These are phyloP conservation scores for Bacterosira constricta DNA, from an alignment of 108 stramenopile genomes.

Conservation along the genomic window DNA sequence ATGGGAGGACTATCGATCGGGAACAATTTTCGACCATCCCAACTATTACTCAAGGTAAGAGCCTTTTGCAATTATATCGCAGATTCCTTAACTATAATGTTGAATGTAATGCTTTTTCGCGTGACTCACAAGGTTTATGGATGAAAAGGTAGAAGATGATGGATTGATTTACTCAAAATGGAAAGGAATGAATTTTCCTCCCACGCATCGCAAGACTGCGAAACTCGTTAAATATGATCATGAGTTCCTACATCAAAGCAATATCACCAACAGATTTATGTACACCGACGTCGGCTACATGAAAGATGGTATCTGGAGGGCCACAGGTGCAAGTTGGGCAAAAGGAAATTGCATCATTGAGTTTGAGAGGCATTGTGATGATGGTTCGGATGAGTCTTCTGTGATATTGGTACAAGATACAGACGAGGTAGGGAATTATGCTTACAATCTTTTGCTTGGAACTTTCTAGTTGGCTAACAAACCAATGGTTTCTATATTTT, in stretches of 20 bases:
- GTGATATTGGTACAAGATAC: conserved; percentile 70
- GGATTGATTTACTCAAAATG: conserved; percentile 64
- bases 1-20: conserved; percentile 66
- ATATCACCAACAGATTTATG: conserved; percentile 40
- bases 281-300: conserved; percentile 82
- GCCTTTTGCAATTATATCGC: no score
- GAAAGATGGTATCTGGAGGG: conserved; percentile 68
- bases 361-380: conserved; percentile 69
- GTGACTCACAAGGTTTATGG: no score
- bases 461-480: no score
- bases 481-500: not conserved
- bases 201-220: conserved; percentile 58
- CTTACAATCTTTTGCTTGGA: no score
- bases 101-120: no score
- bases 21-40: conserved; percentile 66
- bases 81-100: no score
- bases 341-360: conserved; percentile 78
- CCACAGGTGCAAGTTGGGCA: conserved; percentile 64
- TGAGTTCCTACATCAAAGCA: conserved; percentile 16
- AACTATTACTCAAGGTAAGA: conserved; percentile 81
- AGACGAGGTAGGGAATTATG: conserved; percentile 39
- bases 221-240: conserved; percentile 25
- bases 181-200: conserved; percentile 70
- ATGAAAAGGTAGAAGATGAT: conserved; percentile 63
- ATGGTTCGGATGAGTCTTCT: conserved; percentile 32